Evolutionary conservation across 495 filamentous ascomycete genomes (phyloP), one percentile per base, ranked within the genome.

Genomic region (Hyaloscypha variabilis): DNA sequence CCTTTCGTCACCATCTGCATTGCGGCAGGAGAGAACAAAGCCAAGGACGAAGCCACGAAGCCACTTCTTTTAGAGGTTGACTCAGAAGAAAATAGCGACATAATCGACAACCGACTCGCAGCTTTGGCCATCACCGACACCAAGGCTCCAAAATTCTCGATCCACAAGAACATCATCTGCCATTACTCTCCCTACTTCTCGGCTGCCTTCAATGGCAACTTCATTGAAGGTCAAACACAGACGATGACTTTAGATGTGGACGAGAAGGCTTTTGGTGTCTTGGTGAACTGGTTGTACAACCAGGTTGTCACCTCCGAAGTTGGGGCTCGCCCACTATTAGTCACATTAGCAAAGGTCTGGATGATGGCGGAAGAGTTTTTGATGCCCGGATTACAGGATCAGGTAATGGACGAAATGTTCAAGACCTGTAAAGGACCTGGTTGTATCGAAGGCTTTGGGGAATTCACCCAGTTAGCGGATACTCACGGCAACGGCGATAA

Each of bases 91-190:
- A 19, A 17, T 17, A 14, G 13, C 11, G 13, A 19, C 3, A 46
- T 3, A 10, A 17, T 17, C 39, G 39, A 46, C 11, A 46, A 0
- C 11, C 39, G 19, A 17, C 4, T 11, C 13, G 39, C 39, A 14
- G 4, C 39, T 4, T 19, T 17, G 11, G 3, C 39, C 39, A 23
- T 60, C 21, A 36, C 58, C 46, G 46, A 56, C n/a, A 6, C 51
- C 3, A 30, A 3, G 3, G 28, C n/a, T n/a, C 23, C 51, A 3
- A 14, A 23, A 2, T 66, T 66, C 51, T 8, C 2, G 21, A 57
- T 62, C 25, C 64, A 66, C 24, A 61, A 57, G 31, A 21, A 57
- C 36, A 3, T 34, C 6, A 54, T 67, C 8, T 61, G 49, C 21
- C 14, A 29, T 28, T 28, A 51, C 19, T 67, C 64, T 6, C 29